phyloP scores from a whole-genome alignment of 2,329 filamentous ascomycete species.

The Metarhizium robertsii region DNA sequence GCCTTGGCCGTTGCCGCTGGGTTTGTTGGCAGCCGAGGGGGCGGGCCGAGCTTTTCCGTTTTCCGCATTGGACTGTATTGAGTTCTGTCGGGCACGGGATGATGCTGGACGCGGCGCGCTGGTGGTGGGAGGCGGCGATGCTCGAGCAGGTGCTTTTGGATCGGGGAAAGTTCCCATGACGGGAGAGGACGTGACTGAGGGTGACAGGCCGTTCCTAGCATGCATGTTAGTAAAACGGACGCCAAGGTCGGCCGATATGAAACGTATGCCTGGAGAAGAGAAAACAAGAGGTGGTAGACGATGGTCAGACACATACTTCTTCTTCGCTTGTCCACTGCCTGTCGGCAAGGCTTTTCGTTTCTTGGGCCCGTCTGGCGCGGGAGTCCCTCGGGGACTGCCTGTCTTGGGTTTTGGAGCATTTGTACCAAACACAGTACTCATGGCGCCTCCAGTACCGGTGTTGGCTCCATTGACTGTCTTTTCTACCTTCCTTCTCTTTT shows the following conservation, averaged over 20 bases:
- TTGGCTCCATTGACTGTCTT: slow-evolving; percentile 41
- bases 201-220: slow-evolving; percentile 45
- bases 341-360: slow-evolving; percentile 57
- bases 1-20: slow-evolving; percentile 39
- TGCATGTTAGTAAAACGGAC: slow-evolving; percentile 11
- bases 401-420: slow-evolving; percentile 46
- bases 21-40: slow-evolving; percentile 35
- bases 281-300: background rate
- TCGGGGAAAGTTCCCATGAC: slow-evolving; percentile 62
- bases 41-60: slow-evolving; percentile 26
- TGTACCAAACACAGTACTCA: slow-evolving; percentile 46
- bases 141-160: slow-evolving; percentile 37
- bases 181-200: slow-evolving; percentile 67
- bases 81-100: slow-evolving; percentile 67
- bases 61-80: slow-evolving; percentile 51
- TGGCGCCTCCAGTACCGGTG: slow-evolving; percentile 31
- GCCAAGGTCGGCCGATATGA: background rate
- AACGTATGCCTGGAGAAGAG: too few relatives aligned
- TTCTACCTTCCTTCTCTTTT: slow-evolving; percentile 76
- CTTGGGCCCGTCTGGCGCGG: slow-evolving; percentile 60
- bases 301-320: slow-evolving; percentile 49
- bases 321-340: slow-evolving; percentile 64
- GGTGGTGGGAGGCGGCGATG: slow-evolving; percentile 49
- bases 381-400: slow-evolving; percentile 60
- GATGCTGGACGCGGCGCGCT: slow-evolving; percentile 52